Base-by-base conservation (phyloP, 2,329 filamentous ascomycete genomes). In the Colletotrichum paranaense region DNA sequence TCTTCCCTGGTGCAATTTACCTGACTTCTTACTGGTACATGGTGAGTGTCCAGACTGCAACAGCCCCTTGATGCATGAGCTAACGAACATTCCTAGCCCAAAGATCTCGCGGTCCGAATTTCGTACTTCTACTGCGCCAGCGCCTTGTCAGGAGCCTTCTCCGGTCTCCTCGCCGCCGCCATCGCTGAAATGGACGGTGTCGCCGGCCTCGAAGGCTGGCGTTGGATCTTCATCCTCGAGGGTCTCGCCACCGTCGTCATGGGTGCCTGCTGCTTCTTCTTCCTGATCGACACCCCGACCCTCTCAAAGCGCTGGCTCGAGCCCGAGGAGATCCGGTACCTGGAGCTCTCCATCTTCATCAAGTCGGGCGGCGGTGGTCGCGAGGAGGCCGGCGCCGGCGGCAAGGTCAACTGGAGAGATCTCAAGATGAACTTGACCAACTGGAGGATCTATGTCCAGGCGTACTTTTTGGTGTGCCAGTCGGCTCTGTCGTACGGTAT, bases 81-180 rank as follows among this genome's bases (percentile, higher is more conserved):
- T 49, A 49, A 49, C 42, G 79, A 3, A 76, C 76, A 26, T 76
- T 76, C 60, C 85, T 93, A 80, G 76, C 76, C 76, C 9, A 75
- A 85, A 76, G 73, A 70, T 75, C n/a, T 77, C 60, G 66, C 74
- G 74, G 16, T 76, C 62, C 65, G 78, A 73, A 89, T 90, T 92
- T 55, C 92, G 2, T 89, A 93, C 42, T 93, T 93, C 83, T 94
- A 93, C 83, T 92, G 90, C 4, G 91, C 91, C 0, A 92, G 92
- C 0, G 91, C 92, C 0, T 82, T 94, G 0, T 91, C 91, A 0
- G 92, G 92, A 0, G 92, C 89, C 0, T 92, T 92, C 76, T 90
- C 90, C 2, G 72, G 90, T 5, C 83, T 92, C 6, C 83, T 92
- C 5, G 90, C 90, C 0, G 88, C 88, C 2, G 90, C 86, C 0